Evolutionary conservation across 2,329 filamentous ascomycete genomes (phyloP), one percentile per base, ranked within the genome.

Genomic region (Fonsecaea monophora): DNA sequence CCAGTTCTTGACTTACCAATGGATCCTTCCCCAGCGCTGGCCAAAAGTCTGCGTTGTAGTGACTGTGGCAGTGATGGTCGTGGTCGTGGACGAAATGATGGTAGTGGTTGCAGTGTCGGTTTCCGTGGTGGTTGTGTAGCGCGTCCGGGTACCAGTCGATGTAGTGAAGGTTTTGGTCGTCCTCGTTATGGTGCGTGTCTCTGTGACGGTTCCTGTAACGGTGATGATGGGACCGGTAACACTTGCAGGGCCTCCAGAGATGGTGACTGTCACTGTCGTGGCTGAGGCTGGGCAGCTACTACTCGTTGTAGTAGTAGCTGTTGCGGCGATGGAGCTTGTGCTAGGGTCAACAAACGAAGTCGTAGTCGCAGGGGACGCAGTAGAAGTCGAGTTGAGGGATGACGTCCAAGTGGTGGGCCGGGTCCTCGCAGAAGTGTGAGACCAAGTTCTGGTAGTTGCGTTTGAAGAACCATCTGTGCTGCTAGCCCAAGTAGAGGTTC

Each of bases 1-100:
- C 21, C 9, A 6, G 18, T 18, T 56, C 60, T 13, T 8, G 35
- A 35, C 34, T 55, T 48, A 66, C 64, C 64, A 66, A 25, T 67
- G 45, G 15, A 62, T 59, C 30, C 60, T 54, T 63, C 65, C 65
- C 54, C 65, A 63, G 30, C 55, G 65, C 25, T 45, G 56, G 30
- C 59, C 59, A 54, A 40, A 15, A 45, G 38, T 21, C 1, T 60
- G 38, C 53, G 65, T 64, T 15, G 55, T 42, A 32, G 61, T 68
- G 38, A 59, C 25, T 21, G 64, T 66, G 21, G 50, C 53, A 54
- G 55, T 59, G 5, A 37, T 37, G 12, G 64, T 68, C 1, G n/a
- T 53, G 25, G 50, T 67, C 30, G 65, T 58, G 32, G 55, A 50
- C 13, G 65, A 54, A 13, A 48, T 60, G 42, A 42, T 30, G 4